phyloP scores from a whole-genome alignment of 2,329 filamentous ascomycete genomes.

The Sclerotinia glacialis region DNA sequence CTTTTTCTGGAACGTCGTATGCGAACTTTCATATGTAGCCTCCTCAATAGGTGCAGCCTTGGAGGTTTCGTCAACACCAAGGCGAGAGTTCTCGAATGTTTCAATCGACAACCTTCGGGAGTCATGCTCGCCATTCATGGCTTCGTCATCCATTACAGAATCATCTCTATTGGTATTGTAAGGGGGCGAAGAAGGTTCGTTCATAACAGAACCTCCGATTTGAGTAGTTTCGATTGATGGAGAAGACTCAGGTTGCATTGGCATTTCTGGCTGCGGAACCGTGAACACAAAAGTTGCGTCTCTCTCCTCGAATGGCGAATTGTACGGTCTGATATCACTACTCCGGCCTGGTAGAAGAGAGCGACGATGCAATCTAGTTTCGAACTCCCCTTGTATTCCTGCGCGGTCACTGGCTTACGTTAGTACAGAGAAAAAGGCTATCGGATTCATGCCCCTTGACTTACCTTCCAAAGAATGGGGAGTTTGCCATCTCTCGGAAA shows the following conservation, averaged over 20 bases:
- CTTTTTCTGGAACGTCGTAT: slow-evolving; percentile 37
- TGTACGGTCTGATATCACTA: slow-evolving; percentile 36
- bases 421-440: background rate
- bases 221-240: background rate
- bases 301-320: slow-evolving; percentile 36
- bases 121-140: background rate
- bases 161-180: background rate
- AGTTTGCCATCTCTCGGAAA: slow-evolving; percentile 25
- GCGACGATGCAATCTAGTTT: slow-evolving; percentile 17
- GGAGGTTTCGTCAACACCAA: background rate
- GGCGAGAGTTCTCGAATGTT: background rate
- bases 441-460: slow-evolving; percentile 5
- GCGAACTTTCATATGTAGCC: background rate
- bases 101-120: background rate
- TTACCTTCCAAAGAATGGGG: slow-evolving; percentile 28
- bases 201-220: background rate
- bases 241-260: slow-evolving; percentile 18
- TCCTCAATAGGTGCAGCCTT: background rate
- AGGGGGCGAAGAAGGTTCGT: background rate
- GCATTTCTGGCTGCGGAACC: slow-evolving; percentile 34
- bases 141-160: slow-evolving; percentile 5
- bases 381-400: background rate
- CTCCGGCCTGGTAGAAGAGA: slow-evolving; percentile 31
- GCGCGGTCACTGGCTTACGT: slow-evolving; percentile 9
- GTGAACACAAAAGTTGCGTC: slow-evolving; percentile 39